Base-by-base conservation (phyloP, 2,329 filamentous ascomycete species). In the Fusarium palustre region DNA sequence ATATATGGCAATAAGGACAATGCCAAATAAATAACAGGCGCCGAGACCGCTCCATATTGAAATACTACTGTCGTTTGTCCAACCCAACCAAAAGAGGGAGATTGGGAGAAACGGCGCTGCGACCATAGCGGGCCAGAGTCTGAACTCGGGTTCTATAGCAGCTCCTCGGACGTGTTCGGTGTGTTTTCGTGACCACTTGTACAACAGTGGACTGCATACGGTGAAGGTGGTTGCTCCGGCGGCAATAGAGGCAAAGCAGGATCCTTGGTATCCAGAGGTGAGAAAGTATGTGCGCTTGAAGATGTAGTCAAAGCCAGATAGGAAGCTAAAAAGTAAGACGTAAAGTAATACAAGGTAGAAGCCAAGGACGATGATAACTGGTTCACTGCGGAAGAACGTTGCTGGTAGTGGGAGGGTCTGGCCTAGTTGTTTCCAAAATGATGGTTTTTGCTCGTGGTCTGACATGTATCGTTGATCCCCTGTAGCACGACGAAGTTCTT, bases 401-500 rank as follows among this genome's bases (percentile, higher is more conserved):
- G 81, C 82, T 5, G 81, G 75, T 2, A 78, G 76, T 62, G 79
- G 79, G 34, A 85, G 72, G 5, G 86, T 77, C 0, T 82, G 83
- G 15, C 79, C 77, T 4, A 79, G 73, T 47, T 90, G 85, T 3
- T 87, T 87, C 48, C 84, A 81, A 45, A 87, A 80, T 70, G 71
- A 69, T 5, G 70, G 61, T 13, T 87, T 76, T 52, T 85, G 85
- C 76, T 92, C 90, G 57, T 91, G 89, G 11, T 88, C 85, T 11
- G 89, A 89, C 50, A 83, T 82, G 80, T 85, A 91, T 57, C 85
- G 81, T 25, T 82, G 77, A 64, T 91, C 85, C 10, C 88, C 87
- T 1, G 88, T 91, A 67, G 88, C 84, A 69, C 84, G 79, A 45
- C 90, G 86, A 52, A 90, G 77, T 65, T 83, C 84, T 43, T 81